Evolutionary conservation across 441 rosid species (phyloP), one percentile per base, ranked within the genome.

Genomic region (Aquilaria agallochum): DNA sequence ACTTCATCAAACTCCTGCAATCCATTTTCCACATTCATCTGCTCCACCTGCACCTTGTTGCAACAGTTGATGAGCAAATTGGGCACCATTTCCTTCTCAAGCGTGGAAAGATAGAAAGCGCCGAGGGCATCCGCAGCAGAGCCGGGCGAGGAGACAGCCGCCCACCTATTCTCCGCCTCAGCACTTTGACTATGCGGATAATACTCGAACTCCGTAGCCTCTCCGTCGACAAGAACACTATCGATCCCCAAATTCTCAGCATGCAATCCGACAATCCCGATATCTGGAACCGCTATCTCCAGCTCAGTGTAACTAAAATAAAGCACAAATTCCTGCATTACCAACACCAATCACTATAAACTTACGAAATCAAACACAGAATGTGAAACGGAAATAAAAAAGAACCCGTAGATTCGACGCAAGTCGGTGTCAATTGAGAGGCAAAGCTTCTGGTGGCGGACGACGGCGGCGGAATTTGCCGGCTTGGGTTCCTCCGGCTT

Each of bases 391-490:
- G 30, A 57, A 56, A 13, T 14, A 2, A 14, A 30, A 30, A 27
- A 36, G 60, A 14, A 94, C 98, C 99, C 97, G 77, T 77, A 83
- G 71, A 95, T 89, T 73, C 77, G 90, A 71, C 82, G 92, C 65
- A 74, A 74, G 20, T 77, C 80, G 60, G 83, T 69, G 80, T 94
- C 96, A 53, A 95, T 75, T 53, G 92, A 86, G 58, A 95, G 96
- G 72, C 89, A 87, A 51, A 95, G 96, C 83, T 88, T 95, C 88
- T 95, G 99, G 75, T 87, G 96, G 66, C 87, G 94, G 31, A 91
- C 89, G 20, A 84, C 77, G 32, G 94, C 96, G 58, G 90, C 91
- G 31, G 96, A 75, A 72, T 80, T 76, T 15, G 85, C 96, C 52
- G 87, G 79, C 74, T 85, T 77, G 49, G 90, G 55, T 42, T 84